A percentile compares a stretch with the other conserved stretches of the same genome.
Evolutionary conservation across 1,284 basidiomycete genomes (phyloP).

Genomic region (Coniferiporia sulphurascens): DNA sequence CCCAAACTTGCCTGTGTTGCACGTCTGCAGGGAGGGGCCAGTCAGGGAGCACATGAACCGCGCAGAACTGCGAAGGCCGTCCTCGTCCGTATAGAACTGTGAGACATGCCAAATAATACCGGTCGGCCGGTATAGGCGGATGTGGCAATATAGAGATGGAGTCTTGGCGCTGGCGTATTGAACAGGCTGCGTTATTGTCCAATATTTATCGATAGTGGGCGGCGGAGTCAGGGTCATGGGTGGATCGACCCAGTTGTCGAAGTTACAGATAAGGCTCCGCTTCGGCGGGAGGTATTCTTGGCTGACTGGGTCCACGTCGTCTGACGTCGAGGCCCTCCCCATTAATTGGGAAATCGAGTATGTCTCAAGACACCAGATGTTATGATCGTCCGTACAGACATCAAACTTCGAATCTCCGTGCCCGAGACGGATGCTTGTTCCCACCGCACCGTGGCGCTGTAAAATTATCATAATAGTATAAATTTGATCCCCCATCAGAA

Average conservation of each 20-base stretch:
- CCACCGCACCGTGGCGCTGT: too few relatives aligned
- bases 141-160: neutral
- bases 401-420: too few relatives aligned
- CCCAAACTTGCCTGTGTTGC: neutral
- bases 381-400: too few relatives aligned
- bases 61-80: neutral
- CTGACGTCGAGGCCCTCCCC: too few relatives aligned
- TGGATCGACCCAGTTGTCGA: too few relatives aligned
- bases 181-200: neutral
- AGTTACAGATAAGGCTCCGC: too few relatives aligned
- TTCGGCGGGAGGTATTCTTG: too few relatives aligned
- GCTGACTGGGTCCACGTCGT: too few relatives aligned
- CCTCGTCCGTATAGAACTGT: neutral
- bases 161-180: neutral
- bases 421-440: too few relatives aligned
- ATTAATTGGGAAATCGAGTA: too few relatives aligned
- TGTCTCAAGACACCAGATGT: too few relatives aligned
- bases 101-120: neutral
- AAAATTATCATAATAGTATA: too few relatives aligned
- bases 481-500: neutral
- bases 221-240: neutral
- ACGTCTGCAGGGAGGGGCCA: neutral
- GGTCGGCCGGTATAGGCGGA: neutral
- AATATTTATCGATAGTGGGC: neutral
- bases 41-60: neutral